A percentile compares a stretch with the other conserved stretches of the same genome.
Conservation (phyloP, 345 rosid genomes). For the Reutealis trisperma region DNA sequence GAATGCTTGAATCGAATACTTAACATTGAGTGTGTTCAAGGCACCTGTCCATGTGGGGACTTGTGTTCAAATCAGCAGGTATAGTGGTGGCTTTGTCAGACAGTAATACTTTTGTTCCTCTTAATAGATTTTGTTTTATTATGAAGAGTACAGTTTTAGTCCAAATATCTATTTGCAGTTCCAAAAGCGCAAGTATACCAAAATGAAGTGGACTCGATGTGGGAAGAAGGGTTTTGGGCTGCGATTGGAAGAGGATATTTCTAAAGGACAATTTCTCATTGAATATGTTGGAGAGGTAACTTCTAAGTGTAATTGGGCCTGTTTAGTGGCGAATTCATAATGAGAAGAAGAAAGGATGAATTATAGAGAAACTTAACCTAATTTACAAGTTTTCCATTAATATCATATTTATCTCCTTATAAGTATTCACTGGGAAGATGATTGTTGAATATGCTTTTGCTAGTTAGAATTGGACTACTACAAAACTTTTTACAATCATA, state of each 20-base stretch:
- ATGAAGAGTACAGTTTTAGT: conserved; percentile 6
- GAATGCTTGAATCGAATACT: conserved; percentile 96
- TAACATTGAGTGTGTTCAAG: conserved; percentile 91
- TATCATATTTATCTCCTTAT: background rate
- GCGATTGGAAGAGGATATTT: conserved; percentile 67
- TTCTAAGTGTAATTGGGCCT: conserved; percentile 1
- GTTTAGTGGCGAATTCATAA: conserved; percentile 8
- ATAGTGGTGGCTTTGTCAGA: conserved; percentile 12
- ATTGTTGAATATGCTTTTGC: background rate
- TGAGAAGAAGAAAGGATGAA: conserved; percentile 3
- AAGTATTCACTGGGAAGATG: background rate
- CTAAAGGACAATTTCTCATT: conserved; percentile 78
- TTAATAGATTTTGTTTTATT: background rate
- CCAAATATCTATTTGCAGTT: conserved; percentile 58
- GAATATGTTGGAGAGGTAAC: conserved; percentile 99
- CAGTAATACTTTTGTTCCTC: background rate
- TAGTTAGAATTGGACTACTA: background rate
- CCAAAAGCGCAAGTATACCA: conserved; percentile 79
- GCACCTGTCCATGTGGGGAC: conserved; percentile 92
- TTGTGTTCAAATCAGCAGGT: conserved; percentile 98
- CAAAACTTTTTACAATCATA: background rate
- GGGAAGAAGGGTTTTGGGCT: conserved; percentile 98
- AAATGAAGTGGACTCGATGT: conserved; percentile 67
- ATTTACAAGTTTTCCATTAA: background rate
- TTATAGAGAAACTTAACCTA: background rate